These are phyloP conservation scores for Nitzschia sp. DNA, from an alignment of 108 stramenopile species.

Conservation along the genomic window DNA sequence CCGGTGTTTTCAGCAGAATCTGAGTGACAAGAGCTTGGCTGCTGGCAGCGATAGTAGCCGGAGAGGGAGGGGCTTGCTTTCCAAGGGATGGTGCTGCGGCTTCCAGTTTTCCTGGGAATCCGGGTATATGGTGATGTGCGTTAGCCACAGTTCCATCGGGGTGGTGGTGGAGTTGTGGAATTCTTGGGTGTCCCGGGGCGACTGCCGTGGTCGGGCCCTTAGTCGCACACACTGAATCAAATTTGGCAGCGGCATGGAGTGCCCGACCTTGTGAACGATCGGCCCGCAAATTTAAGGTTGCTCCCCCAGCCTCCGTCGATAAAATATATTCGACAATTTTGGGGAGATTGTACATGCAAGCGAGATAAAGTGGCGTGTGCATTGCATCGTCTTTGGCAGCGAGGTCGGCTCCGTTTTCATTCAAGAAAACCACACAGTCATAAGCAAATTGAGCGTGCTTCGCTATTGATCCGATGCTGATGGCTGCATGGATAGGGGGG, in stretches of 20 bases:
- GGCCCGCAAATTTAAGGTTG: slow-evolving; percentile 68
- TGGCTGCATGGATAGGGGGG: slow-evolving; percentile 77
- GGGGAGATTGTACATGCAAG: slow-evolving; percentile 70
- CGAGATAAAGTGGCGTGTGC: slow-evolving; percentile 83
- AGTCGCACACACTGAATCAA: slow-evolving; percentile 42
- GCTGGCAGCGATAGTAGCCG: not conserved
- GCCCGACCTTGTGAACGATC: slow-evolving; percentile 80
- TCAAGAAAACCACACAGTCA: slow-evolving; percentile 62
- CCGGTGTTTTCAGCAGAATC: slow-evolving; percentile 57
- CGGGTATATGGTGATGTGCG: slow-evolving; percentile 39
- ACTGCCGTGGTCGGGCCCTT: slow-evolving; percentile 21
- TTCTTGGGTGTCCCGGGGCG: slow-evolving; percentile 22
- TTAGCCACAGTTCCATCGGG: slow-evolving; percentile 41
- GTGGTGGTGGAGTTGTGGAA: slow-evolving; percentile 31
- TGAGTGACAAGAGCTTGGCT: slow-evolving; percentile 44
- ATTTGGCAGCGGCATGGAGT: slow-evolving; percentile 87
- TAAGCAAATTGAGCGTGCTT: slow-evolving; percentile 72
- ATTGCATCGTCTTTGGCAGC: slow-evolving; percentile 78
- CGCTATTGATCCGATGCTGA: slow-evolving; percentile 74
- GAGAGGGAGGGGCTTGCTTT: slow-evolving; percentile 5
- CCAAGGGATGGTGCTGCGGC: not conserved
- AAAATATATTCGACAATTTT: slow-evolving; percentile 64
- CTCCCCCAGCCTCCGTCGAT: slow-evolving; percentile 46
- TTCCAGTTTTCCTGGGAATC: slow-evolving; percentile 34
- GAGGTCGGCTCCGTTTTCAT: slow-evolving; percentile 70